phyloP scores from a whole-genome alignment of 2,329 filamentous ascomycete species.

The Fusarium sp. region DNA sequence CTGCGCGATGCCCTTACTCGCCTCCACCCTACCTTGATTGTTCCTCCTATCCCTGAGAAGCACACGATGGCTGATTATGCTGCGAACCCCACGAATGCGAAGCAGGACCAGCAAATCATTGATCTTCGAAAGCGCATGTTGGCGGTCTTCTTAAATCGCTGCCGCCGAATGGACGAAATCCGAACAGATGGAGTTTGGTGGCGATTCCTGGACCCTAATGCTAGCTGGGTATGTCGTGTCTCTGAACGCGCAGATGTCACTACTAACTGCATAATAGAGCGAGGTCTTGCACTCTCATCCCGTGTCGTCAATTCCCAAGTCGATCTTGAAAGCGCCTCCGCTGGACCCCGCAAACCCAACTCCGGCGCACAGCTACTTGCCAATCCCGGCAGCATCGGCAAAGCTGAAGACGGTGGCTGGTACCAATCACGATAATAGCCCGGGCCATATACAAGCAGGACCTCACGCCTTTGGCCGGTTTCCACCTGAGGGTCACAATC shows the following conservation, averaged over 20 bases:
- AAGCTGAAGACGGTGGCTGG: conserved; percentile 74
- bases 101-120: conserved; percentile 96
- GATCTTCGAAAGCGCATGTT: conserved; percentile 97
- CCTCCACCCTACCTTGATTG: conserved; percentile 92
- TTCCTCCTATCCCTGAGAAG: conserved; percentile 98
- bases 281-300: conserved; percentile 96
- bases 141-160: conserved; percentile 92
- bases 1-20: conserved; percentile 87
- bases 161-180: conserved; percentile 89
- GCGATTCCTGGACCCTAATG: conserved; percentile 97
- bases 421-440: conserved; percentile 45
- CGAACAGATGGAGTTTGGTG: conserved; percentile 95
- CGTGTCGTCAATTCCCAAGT: conserved; percentile 90
- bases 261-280: conserved; percentile 62
- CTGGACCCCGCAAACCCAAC: conserved; percentile 93
- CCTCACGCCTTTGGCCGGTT: conserved; percentile 79
- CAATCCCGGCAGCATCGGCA: conserved; percentile 83
- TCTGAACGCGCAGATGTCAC: background rate
- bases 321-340: conserved; percentile 92
- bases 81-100: conserved; percentile 96
- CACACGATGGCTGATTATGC: conserved; percentile 99
- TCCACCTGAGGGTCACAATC: conserved; percentile 76
- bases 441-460: conserved; percentile 50
- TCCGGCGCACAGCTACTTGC: conserved; percentile 84
- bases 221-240: conserved; percentile 81